Percentiles rank a stretch among this genome's conserved stretches.
phyloP scores from a whole-genome alignment of 2,329 filamentous ascomycete species.

The Fusarium metavorans region DNA sequence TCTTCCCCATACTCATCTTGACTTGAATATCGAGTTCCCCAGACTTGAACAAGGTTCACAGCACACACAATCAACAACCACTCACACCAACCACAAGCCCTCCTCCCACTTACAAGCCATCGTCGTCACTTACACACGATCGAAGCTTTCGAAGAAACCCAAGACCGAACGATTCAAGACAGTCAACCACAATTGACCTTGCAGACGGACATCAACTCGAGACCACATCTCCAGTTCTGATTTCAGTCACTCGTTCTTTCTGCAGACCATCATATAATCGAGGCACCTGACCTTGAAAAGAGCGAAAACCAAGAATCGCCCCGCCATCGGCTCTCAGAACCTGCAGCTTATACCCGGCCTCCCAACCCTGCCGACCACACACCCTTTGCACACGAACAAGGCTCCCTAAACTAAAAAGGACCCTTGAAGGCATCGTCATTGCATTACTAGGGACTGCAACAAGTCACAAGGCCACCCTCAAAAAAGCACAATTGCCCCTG shows the following conservation, averaged over 20 bases:
- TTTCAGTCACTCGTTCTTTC: conserved; percentile 10
- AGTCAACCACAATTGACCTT: conserved; percentile 26
- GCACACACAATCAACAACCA: conserved; percentile 15
- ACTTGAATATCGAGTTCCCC: conserved; percentile 30
- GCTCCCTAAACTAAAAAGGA: conserved; percentile 1
- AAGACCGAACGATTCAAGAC: conserved; percentile 8
- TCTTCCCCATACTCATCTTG: conserved; percentile 34
- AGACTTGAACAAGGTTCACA: conserved; percentile 29
- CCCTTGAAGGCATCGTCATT: conserved; percentile 31
- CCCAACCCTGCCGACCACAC: conserved; percentile 34
- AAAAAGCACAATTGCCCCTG: conserved; percentile 24
- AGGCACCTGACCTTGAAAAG: conserved; percentile 11
- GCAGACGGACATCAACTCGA: conserved; percentile 2
- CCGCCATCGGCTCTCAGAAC: conserved; percentile 22
- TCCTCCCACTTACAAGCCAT: conserved; percentile 22
- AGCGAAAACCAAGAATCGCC: conserved; percentile 25
- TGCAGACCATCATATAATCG: background rate
- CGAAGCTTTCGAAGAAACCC: conserved; percentile 13
- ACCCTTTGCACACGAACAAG: background rate
- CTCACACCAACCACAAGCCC: conserved; percentile 17
- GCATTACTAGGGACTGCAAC: conserved; percentile 14
- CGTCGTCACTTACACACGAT: conserved; percentile 5
- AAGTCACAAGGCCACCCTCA: conserved; percentile 28
- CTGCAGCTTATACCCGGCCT: conserved; percentile 25
- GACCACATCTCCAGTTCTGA: background rate